Evolutionary conservation across 768 basidiomycete genomes (phyloP).

Genomic region (Porpolomopsis calyptriformis): DNA sequence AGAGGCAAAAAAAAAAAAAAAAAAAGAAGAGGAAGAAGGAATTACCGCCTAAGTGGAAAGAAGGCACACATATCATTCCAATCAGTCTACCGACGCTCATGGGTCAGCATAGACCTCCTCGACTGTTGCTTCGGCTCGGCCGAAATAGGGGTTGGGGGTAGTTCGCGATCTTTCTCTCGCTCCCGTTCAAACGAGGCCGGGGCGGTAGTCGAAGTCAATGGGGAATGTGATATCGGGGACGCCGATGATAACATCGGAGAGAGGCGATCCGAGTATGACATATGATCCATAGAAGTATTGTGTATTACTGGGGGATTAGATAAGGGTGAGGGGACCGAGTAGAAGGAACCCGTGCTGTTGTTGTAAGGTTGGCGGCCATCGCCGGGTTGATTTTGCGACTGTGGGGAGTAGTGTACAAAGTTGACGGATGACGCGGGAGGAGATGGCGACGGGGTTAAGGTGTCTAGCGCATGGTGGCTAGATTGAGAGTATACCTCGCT

Average conservation of each 20-base stretch:
- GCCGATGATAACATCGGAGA: slow-evolving; percentile 30
- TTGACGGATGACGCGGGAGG: slow-evolving; percentile 45
- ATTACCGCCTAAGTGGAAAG: neutral
- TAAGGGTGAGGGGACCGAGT: slow-evolving; percentile 43
- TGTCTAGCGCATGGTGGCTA: slow-evolving; percentile 26
- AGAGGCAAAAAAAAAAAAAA: neutral
- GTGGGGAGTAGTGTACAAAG: slow-evolving; percentile 49
- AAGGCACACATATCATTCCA: neutral
- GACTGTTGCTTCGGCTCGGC: slow-evolving; percentile 27
- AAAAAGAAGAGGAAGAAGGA: neutral
- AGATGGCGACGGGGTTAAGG: slow-evolving; percentile 53
- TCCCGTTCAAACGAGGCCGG: slow-evolving; percentile 48
- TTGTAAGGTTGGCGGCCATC: slow-evolving; percentile 26
- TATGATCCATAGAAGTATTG: slow-evolving; percentile 24
- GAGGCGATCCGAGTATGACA: slow-evolving; percentile 25
- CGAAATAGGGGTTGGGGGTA: slow-evolving; percentile 36
- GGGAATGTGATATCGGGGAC: slow-evolving; percentile 31
- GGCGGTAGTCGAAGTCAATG: slow-evolving; percentile 26
- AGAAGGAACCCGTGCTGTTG: slow-evolving; percentile 28
- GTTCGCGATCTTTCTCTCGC: slow-evolving; percentile 37
- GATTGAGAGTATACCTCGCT: slow-evolving; percentile 46
- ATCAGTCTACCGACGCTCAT: slow-evolving; percentile 18
- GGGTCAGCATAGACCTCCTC: slow-evolving; percentile 28
- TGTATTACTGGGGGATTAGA: slow-evolving; percentile 32
- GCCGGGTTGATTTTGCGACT: slow-evolving; percentile 10